Base-by-base conservation (phyloP, 169 alveolate species). In the Miamiensis avidus region DNA sequence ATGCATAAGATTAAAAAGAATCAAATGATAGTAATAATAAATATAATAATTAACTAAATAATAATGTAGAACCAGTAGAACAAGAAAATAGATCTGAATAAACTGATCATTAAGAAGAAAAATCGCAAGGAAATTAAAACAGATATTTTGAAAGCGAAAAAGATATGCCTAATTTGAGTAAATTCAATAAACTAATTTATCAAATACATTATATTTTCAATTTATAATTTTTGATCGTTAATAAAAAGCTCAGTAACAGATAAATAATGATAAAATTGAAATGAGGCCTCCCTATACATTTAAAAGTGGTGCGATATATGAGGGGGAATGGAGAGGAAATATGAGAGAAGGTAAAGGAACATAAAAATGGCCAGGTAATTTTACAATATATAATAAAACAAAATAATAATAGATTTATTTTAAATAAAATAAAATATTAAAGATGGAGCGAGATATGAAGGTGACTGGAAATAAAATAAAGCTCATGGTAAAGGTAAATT, bases 401-500 rank as follows among this genome's bases (percentile, higher is more conserved):
- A 11, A 49, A 11, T 49, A 49, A 49, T 11, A 49, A 49, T 49
- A 49, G 4, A 49, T 11, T 4, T 49, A 49, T 11, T 49, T 49
- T 49, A 11, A 49, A 11, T 49, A 11, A 49, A 49, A 11, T 49
- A 11, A 49, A 49, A 49, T 20, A 11, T 11, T 49, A 11, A 49
- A 49, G 93, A 92, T 82, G 95, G 95, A 1, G 90, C 93, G 26
- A 84, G 78, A 64, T 92, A 89, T 78, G 93, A 87, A 76, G 95
- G 95, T 30, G 84, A 87, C 76, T 92, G 91, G 87, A 82, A 83
- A 74, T 32, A 87, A 28, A 87, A 87, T 84, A 74, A 83, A 30
- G 93, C 94, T 31, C 78, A 84, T 81, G 96, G 96, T 25, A 83
- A 86, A 65, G 96, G 96, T 26, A 93, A 85, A 77, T 93, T 93